A percentile compares a stretch with the other conserved stretches of the same genome.
Evolutionary conservation across 768 basidiomycete species (phyloP).

Genomic region (Phanerochaete carnosa): DNA sequence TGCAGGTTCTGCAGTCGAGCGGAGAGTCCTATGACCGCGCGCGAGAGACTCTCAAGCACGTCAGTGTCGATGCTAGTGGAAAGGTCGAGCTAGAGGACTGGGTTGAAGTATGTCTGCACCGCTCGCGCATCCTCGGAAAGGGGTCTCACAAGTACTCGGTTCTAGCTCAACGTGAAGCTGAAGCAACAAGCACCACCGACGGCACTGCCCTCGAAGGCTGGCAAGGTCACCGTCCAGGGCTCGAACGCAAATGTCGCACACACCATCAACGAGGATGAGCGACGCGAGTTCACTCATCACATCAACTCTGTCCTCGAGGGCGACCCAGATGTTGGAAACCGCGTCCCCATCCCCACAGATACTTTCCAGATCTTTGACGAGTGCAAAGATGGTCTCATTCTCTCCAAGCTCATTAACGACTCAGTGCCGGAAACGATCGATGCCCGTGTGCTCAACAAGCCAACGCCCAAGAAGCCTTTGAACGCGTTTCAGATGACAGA

Average conservation of each 20-base stretch:
- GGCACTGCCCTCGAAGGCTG: slow-evolving; percentile 62
- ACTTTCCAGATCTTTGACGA: slow-evolving; percentile 99
- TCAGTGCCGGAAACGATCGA: slow-evolving; percentile 99
- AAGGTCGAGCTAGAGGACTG: slow-evolving; percentile 97
- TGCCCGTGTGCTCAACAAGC: slow-evolving; percentile 94
- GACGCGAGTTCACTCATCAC: slow-evolving; percentile 95
- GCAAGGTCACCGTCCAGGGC: slow-evolving; percentile 92
- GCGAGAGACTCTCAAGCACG: slow-evolving; percentile 87
- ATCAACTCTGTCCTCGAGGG: slow-evolving; percentile 94
- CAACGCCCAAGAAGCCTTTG: slow-evolving; percentile 72
- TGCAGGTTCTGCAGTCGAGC: slow-evolving; percentile 71
- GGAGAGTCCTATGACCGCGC: slow-evolving; percentile 92
- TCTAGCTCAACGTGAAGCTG: slow-evolving; percentile 80
- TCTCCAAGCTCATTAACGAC: slow-evolving; percentile 98
- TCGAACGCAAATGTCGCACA: slow-evolving; percentile 95
- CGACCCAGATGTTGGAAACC: slow-evolving; percentile 76
- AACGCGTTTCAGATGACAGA: slow-evolving; percentile 99
- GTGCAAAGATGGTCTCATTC: slow-evolving; percentile 90
- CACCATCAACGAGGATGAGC: slow-evolving; percentile 96
- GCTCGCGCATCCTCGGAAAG: slow-evolving; percentile 10
- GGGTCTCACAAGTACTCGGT: slow-evolving; percentile 13
- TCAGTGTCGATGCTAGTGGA: slow-evolving; percentile 91
- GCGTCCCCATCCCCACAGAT: slow-evolving; percentile 90
- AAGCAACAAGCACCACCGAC: slow-evolving; percentile 39
- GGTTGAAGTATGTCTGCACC: slow-evolving; percentile 74